phyloP scores from a whole-genome alignment of 345 rosid genomes.

The Ricinus communis region DNA sequence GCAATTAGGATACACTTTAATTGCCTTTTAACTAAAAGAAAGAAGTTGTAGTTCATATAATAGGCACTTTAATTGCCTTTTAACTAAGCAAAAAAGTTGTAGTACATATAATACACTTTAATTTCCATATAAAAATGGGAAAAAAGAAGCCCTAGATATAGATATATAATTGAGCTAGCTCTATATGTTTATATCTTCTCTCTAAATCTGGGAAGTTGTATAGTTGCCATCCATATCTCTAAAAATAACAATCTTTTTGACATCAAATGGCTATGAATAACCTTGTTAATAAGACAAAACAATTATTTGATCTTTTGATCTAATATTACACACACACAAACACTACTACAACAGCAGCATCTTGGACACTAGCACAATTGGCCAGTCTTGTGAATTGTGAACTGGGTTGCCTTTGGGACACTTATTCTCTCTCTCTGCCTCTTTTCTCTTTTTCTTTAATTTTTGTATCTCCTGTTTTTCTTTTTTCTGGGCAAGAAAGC shows the following conservation, averaged over 20 bases:
- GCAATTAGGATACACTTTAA: not conserved
- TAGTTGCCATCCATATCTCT: not conserved
- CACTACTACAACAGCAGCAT: not conserved
- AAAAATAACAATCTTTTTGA: not conserved
- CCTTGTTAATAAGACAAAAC: conserved; percentile 9
- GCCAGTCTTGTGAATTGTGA: not conserved
- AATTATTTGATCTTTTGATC: conserved; percentile 6
- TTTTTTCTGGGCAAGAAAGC: too few relatives aligned
- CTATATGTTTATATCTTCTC: not conserved
- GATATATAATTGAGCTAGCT: not conserved
- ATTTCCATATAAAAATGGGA: not conserved
- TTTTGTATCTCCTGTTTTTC: not conserved
- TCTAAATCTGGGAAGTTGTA: too few relatives aligned
- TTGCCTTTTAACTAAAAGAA: not conserved
- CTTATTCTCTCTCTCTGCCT: too few relatives aligned
- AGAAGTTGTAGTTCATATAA: not conserved
- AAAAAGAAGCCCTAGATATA: not conserved
- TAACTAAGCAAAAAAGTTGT: not conserved
- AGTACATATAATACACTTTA: too few relatives aligned
- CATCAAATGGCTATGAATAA: not conserved
- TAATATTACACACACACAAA: not conserved
- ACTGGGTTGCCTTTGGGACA: conserved; percentile 4
- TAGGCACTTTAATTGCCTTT: not conserved
- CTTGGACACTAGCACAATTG: conserved; percentile 5
- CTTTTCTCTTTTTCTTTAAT: not conserved